Evolutionary conservation across 208 protist genomes (phyloP).

Genomic region (Vickermania spadyakhi): DNA sequence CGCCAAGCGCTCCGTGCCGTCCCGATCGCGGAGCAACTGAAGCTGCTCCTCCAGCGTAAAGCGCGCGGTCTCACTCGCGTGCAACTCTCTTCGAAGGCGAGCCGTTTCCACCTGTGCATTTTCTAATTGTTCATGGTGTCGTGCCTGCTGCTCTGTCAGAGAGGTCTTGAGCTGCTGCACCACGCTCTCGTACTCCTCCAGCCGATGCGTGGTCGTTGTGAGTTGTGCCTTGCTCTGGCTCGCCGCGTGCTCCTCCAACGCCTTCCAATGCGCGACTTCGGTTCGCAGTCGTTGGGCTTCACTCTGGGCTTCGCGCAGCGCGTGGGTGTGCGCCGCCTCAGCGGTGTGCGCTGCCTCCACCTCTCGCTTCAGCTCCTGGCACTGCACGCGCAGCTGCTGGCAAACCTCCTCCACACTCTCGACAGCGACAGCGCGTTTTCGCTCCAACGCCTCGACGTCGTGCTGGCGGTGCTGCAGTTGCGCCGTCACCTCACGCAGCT

Average conservation of each 20-base stretch:
- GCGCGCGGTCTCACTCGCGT: slow-evolving; percentile 81
- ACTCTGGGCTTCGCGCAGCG: slow-evolving; percentile 19
- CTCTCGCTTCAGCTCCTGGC: background rate
- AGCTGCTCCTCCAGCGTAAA: slow-evolving; percentile 65
- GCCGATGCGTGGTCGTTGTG: slow-evolving; percentile 26
- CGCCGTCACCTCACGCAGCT: slow-evolving; percentile 17
- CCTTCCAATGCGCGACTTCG: slow-evolving; percentile 48
- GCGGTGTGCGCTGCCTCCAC: background rate
- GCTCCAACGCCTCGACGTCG: background rate
- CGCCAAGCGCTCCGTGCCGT: slow-evolving; percentile 24
- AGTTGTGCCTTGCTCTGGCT: slow-evolving; percentile 18
- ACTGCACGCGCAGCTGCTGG: background rate
- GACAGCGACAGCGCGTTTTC: background rate
- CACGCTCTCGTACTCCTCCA: slow-evolving; percentile 16
- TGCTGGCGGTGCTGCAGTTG: background rate
- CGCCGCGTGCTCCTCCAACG: slow-evolving; percentile 24
- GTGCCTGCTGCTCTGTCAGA: slow-evolving; percentile 16
- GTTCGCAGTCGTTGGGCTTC: slow-evolving; percentile 16
- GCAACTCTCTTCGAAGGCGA: slow-evolving; percentile 71
- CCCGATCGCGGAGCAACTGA: slow-evolving; percentile 35
- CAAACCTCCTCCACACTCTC: background rate
- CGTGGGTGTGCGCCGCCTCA: slow-evolving; percentile 13
- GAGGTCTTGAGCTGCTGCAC: slow-evolving; percentile 30
- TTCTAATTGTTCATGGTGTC: slow-evolving; percentile 21
- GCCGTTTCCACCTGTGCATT: slow-evolving; percentile 40